phyloP scores from a whole-genome alignment of 1,139 yeast species.

The Debaryomyces sp. region DNA sequence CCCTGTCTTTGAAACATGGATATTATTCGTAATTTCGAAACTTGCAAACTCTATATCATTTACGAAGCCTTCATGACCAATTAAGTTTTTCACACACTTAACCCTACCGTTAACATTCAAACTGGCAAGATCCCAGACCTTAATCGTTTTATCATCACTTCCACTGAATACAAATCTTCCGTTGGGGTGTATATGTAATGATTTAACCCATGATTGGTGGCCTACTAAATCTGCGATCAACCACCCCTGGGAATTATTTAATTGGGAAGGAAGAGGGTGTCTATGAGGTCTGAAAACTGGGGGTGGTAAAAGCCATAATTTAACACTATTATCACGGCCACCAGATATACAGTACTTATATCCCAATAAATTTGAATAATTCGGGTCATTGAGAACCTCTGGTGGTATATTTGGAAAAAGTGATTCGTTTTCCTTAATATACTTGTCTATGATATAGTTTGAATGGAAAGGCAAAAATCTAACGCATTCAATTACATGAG shows the following conservation, averaged over 20 bases:
- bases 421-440: slow-evolving; percentile 36
- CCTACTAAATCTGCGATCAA: slow-evolving; percentile 60
- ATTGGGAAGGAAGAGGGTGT: slow-evolving; percentile 56
- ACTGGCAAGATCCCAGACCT: slow-evolving; percentile 74
- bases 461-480: slow-evolving; percentile 63
- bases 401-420: slow-evolving; percentile 39
- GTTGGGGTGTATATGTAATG: slow-evolving; percentile 70
- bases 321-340: slow-evolving; percentile 77
- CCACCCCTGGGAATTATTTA: slow-evolving; percentile 61
- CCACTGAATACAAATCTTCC: slow-evolving; percentile 73
- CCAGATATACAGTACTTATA: slow-evolving; percentile 76
- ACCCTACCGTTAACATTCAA: slow-evolving; percentile 50
- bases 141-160: slow-evolving; percentile 79
- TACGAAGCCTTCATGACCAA: slow-evolving; percentile 76
- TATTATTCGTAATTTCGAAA: slow-evolving; percentile 21
- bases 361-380: slow-evolving; percentile 44
- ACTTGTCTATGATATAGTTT: slow-evolving; percentile 52
- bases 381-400: slow-evolving; percentile 29
- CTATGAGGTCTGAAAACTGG: slow-evolving; percentile 58
- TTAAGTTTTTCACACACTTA: slow-evolving; percentile 48
- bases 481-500: slow-evolving; percentile 80
- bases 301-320: slow-evolving; percentile 75
- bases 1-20: slow-evolving; percentile 13
- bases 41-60: slow-evolving; percentile 66
- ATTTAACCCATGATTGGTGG: slow-evolving; percentile 88